Evolutionary conservation across 2,329 filamentous ascomycete species (phyloP), one percentile per base, ranked within the genome.

Genomic region (Aspergillus sp.): DNA sequence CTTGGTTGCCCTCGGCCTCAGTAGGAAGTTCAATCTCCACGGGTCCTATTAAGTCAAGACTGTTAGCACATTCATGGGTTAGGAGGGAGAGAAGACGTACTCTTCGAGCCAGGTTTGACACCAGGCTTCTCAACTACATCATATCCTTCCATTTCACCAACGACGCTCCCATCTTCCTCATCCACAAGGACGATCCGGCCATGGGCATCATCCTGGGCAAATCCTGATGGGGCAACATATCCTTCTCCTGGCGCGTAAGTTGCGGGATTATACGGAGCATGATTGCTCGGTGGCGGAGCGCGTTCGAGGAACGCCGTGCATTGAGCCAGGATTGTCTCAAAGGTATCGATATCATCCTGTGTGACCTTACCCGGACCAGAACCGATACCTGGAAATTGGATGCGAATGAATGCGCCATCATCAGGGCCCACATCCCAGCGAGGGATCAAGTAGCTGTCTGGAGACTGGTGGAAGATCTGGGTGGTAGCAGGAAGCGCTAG

Each of bases 321-420:
- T 78, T 98, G 92, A n/a, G 94, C 94, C 54, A 98, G 84, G 65
- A 98, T 98, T 3, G 94, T 97, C 81, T 98, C 94, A 71, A 97
- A 98, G 0, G 94, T 98, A 73, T 97, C 92, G 45, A 96, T 84
- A 74, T 97, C 94, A 74, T 98, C 93, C 75, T 97, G 92, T 1
- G 91, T 85, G 25, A 91, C 89, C 36, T 85, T 82, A 36, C 73
- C 74, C 8, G 81, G 74, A 0, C 91, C 88, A 62, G 82, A 87
- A 19, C 91, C 91, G 23, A 90, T 80, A 2, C 83, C 75, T 0
- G 93, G 93, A 67, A 99, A 98, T 74, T 97, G 90, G 72, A 99
- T 92, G 58, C 92, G 86, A 19, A 94, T 97, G 73, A 98, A 98
- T 17, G 92, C 91, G 61, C 92, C 93, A 65, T 89, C 90, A 59